phyloP scores from a whole-genome alignment of 306 rosid genomes.

The Leucaena leucocephala region DNA sequence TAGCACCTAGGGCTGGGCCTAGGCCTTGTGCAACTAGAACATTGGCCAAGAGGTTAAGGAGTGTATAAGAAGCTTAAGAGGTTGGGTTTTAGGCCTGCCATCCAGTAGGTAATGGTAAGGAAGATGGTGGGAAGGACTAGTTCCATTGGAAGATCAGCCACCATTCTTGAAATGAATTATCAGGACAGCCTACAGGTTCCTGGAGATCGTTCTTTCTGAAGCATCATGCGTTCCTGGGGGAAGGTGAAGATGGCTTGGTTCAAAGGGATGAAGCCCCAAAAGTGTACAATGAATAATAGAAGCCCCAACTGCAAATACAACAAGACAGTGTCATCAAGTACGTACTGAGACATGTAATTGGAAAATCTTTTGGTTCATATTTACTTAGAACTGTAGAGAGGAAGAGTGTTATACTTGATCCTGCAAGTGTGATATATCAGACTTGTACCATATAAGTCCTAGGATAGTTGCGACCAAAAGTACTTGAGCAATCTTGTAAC shows the following conservation, averaged over 20 bases:
- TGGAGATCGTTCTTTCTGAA: constrained; percentile 66
- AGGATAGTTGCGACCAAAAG: constrained; percentile 50
- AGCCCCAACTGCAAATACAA: constrained; percentile 60
- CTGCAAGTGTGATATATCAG: constrained; percentile 54
- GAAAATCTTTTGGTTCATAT: neutral
- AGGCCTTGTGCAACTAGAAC: constrained; percentile 71
- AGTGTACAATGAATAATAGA: constrained; percentile 47
- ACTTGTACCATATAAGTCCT: constrained; percentile 75
- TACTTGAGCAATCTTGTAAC: constrained; percentile 52
- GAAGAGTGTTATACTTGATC: constrained; percentile 69
- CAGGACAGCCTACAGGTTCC: constrained; percentile 78
- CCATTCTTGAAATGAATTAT: constrained; percentile 58
- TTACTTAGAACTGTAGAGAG: neutral
- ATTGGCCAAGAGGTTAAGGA: constrained; percentile 42
- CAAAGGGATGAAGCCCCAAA: constrained; percentile 67
- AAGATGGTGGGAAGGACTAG: constrained; percentile 61
- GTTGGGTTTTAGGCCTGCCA: constrained; percentile 57
- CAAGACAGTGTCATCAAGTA: neutral
- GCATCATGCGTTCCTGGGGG: constrained; percentile 63
- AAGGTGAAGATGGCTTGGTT: constrained; percentile 72
- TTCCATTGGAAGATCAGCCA: constrained; percentile 72
- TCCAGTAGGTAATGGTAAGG: constrained; percentile 54
- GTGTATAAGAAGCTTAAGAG: constrained; percentile 31
- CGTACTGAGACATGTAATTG: no score
- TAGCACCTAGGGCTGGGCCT: constrained; percentile 73